These are phyloP conservation scores for Lodderomyces orthopsilosis DNA, from an alignment of 1,139 yeast species.

Conservation along the genomic window DNA sequence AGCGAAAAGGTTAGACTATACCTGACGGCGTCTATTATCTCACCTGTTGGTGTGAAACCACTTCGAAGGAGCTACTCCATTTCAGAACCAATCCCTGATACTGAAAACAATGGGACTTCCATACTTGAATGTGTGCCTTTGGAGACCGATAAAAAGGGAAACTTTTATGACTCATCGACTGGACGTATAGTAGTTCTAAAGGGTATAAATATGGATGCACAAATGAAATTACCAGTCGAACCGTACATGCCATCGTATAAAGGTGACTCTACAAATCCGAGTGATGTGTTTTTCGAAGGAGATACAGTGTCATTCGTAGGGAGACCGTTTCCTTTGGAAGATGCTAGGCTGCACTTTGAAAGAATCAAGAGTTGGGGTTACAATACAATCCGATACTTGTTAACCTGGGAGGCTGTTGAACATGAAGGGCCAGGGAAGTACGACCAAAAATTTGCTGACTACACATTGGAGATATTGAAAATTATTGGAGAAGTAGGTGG, in stretches of 20 bases:
- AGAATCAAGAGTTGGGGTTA: constrained; percentile 80
- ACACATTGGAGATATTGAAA: constrained; percentile 60
- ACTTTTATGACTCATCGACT: constrained; percentile 50
- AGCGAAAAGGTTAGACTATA: constrained; percentile 32
- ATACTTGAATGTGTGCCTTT: constrained; percentile 34
- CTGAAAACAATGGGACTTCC: constrained; percentile 13
- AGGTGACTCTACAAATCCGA: constrained; percentile 42
- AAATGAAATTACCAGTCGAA: constrained; percentile 63
- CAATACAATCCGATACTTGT: constrained; percentile 70
- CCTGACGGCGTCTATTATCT: constrained; percentile 20
- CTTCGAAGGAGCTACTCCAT: constrained; percentile 24
- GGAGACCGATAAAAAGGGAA: constrained; percentile 44
- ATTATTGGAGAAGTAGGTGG: constrained; percentile 66
- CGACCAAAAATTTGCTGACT: constrained; percentile 74
- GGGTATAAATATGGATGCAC: constrained; percentile 82
- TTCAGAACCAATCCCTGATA: constrained; percentile 19
- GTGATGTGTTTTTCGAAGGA: constrained; percentile 60
- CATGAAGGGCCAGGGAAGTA: constrained; percentile 84
- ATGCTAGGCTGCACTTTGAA: constrained; percentile 64
- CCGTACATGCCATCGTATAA: constrained; percentile 57
- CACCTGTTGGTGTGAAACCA: constrained; percentile 28
- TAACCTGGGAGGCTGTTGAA: constrained; percentile 93
- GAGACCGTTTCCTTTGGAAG: constrained; percentile 73
- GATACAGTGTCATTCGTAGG: constrained; percentile 77
- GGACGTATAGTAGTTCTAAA: constrained; percentile 65